Evolutionary conservation across 2,329 filamentous ascomycete genomes (phyloP).

Genomic region (Allantophomopsis cytisporea): DNA sequence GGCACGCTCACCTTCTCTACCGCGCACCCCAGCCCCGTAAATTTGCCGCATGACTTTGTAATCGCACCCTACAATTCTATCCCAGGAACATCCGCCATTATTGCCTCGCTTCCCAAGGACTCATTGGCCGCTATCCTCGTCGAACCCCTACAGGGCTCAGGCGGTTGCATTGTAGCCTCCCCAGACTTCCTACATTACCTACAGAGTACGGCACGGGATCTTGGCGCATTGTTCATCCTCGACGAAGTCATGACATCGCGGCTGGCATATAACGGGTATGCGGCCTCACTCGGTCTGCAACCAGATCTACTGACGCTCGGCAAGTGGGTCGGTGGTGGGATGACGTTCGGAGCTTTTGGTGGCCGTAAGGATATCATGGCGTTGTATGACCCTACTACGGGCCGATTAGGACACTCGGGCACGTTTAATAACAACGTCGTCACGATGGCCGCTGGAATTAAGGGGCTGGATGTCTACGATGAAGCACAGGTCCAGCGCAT

Average conservation of each 20-base stretch:
- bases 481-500: constrained; percentile 5
- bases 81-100: constrained; percentile 25
- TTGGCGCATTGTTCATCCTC: constrained; percentile 46
- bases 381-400: constrained; percentile 35
- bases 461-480: constrained; percentile 10
- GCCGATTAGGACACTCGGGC: constrained; percentile 35
- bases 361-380: constrained; percentile 44
- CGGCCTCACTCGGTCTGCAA: constrained; percentile 24
- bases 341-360: constrained; percentile 55
- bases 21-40: constrained; percentile 3
- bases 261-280: constrained; percentile 35
- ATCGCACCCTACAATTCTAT: constrained; percentile 49
- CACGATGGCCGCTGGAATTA: constrained; percentile 37
- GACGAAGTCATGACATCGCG: constrained; percentile 63
- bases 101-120: constrained; percentile 19
- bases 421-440: constrained; percentile 53
- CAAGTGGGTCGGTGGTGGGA: constrained; percentile 53
- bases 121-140: constrained; percentile 40
- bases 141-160: constrained; percentile 52
- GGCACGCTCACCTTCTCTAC: constrained; percentile 25
- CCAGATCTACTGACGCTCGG: constrained; percentile 53
- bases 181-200: constrained; percentile 9
- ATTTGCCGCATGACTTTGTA: constrained; percentile 19
- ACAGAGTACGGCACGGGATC: constrained; percentile 4
- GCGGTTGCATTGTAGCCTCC: constrained; percentile 37